Percentiles rank a stretch among this genome's conserved stretches.
phyloP scores from a whole-genome alignment of 2,329 filamentous ascomycete genomes.

The Diaporthe helianthi region DNA sequence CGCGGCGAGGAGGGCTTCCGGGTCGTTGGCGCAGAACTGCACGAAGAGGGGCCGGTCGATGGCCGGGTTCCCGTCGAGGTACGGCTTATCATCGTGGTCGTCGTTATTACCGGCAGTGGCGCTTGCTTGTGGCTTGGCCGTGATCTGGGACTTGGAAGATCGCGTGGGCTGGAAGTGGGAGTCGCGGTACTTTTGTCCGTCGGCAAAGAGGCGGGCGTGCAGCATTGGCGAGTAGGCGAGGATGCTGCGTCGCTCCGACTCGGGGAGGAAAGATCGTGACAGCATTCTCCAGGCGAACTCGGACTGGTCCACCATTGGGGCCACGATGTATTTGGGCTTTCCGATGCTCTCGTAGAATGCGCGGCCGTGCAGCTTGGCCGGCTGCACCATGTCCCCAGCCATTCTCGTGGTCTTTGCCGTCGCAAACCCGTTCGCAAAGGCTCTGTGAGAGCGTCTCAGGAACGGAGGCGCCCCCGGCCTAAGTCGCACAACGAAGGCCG shows the following conservation, averaged over 20 bases:
- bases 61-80: constrained; percentile 85
- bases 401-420: constrained; percentile 27
- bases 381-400: constrained; percentile 31
- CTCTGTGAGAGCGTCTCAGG: neutral
- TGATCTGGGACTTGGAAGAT: constrained; percentile 25
- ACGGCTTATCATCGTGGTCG: constrained; percentile 44
- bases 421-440: constrained; percentile 22
- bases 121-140: neutral
- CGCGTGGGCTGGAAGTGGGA: constrained; percentile 78
- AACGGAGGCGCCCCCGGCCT: constrained; percentile 13
- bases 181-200: constrained; percentile 77
- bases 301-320: constrained; percentile 98
- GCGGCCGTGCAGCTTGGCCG: constrained; percentile 75
- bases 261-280: constrained; percentile 86
- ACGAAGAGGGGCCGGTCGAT: constrained; percentile 91
- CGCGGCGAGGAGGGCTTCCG: constrained; percentile 79
- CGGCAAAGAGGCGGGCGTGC: constrained; percentile 86
- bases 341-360: constrained; percentile 96
- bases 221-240: constrained; percentile 97
- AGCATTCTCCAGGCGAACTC: constrained; percentile 99
- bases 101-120: constrained; percentile 38
- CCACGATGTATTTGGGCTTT: constrained; percentile 86
- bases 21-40: constrained; percentile 93
- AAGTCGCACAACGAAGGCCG: constrained; percentile 25
- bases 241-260: constrained; percentile 67